A percentile compares a stretch with the other conserved stretches of the same genome.
These are phyloP conservation scores for Colletotrichum melonis DNA, from an alignment of 2,329 filamentous ascomycete genomes.

Conservation along the genomic window DNA sequence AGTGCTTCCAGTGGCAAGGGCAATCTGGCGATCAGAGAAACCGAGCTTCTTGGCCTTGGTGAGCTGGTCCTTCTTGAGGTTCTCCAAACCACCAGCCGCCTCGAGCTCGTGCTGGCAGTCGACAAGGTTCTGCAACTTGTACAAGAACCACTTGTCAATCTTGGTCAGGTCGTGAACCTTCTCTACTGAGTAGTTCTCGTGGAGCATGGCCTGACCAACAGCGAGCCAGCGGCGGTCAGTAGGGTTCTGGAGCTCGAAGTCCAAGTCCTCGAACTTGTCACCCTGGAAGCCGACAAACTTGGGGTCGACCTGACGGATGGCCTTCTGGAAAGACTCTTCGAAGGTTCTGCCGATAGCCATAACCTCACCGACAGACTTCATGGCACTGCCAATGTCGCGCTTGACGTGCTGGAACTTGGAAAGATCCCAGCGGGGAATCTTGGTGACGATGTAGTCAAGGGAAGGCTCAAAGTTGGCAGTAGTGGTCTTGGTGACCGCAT, in stretches of 20 bases:
- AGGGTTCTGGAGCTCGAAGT: constrained; percentile 89
- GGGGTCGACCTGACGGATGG: constrained; percentile 96
- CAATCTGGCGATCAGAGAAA: constrained; percentile 97
- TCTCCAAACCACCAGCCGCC: constrained; percentile 83
- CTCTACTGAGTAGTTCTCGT: constrained; percentile 95
- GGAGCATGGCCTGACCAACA: constrained; percentile 96
- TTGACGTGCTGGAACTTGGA: constrained; percentile 99
- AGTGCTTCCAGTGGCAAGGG: constrained; percentile 82
- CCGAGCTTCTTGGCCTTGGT: constrained; percentile 96
- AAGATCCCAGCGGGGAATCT: constrained; percentile 98
- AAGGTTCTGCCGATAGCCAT: constrained; percentile 99
- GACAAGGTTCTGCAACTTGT: constrained; percentile 98
- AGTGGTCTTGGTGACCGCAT: constrained; percentile 97
- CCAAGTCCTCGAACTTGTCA: constrained; percentile 92
- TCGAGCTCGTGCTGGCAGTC: constrained; percentile 89
- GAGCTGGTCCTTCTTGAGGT: constrained; percentile 88
- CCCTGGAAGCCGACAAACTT: constrained; percentile 93
- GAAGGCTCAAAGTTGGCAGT: constrained; percentile 99
- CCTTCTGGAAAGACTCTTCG: constrained; percentile 99
- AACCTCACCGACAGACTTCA: constrained; percentile 99
- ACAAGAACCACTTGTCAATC: constrained; percentile 99
- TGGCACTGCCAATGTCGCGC: constrained; percentile 95
- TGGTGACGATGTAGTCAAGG: constrained; percentile 97
- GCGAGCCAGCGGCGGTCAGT: constrained; percentile 98
- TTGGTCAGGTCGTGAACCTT: constrained; percentile 93